Evolutionary conservation across 768 basidiomycete genomes (phyloP), one percentile per base, ranked within the genome.

Genomic region (Boletus sp.): DNA sequence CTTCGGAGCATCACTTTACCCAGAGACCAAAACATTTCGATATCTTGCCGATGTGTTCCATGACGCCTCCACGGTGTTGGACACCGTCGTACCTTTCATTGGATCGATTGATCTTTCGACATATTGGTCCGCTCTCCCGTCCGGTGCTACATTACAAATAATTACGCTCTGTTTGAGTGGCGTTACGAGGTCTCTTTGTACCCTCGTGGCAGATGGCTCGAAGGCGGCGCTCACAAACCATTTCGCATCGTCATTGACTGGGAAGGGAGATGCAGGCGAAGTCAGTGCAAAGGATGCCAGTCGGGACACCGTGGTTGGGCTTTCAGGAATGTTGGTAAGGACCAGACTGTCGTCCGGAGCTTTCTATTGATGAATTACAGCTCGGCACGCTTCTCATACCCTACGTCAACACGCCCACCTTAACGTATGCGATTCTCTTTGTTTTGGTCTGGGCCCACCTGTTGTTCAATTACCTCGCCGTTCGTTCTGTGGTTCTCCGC

Each of bases 231-330:
- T 90, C 17, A 81, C 85, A 0, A 71, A 86, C 52, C 87, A 89
- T 63, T 86, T 89, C 61, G 81, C 85, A 1, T 80, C 78, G 5
- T 79, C 84, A 2, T 50, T 75, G 14, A 65, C 57, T 10, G 79
- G 80, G 0, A 76, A 76, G 41, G 86, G 86, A 5, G 87, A 89
- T 60, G 74, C 89, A 12, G 86, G 87, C 1, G 87, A 89, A 61
- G 72, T 89, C 41, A 87, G 83, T 55, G 87, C 86, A 1, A 90
- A 90, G 64, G 86, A 86, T 57, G 78, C 83, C 0, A 88, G 86
- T 67, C 85, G 85, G 58, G 86, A 89, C 69, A 89, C 87, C 0
- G 82, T 88, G 0, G 71, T 90, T 3, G 83, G 83, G 1, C 78
- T 89, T 32, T 63, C 84, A 1, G 87, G 87, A 18, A 84, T 87